Percentiles rank a stretch among this genome's conserved stretches.
These are phyloP conservation scores for Agastache rugosa DNA, from an alignment of 257 asterid species.

Conservation along the genomic window DNA sequence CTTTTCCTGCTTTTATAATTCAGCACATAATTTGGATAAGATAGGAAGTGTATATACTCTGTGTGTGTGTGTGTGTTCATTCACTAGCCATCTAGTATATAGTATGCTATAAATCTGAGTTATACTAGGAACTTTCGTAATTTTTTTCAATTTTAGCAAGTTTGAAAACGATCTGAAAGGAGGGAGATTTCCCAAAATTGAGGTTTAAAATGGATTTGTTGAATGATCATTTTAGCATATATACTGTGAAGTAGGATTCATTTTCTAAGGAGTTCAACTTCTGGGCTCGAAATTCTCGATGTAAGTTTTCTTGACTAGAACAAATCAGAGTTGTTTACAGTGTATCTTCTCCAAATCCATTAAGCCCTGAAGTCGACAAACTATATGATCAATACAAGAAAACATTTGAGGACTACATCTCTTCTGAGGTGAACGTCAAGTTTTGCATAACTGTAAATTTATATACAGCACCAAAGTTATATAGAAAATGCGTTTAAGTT, in stretches of 20 bases:
- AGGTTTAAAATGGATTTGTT: too few relatives aligned
- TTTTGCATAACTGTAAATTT: neutral
- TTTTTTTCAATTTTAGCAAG: too few relatives aligned
- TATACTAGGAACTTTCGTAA: too few relatives aligned
- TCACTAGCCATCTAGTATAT: neutral
- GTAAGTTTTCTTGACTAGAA: slow-evolving; percentile 23
- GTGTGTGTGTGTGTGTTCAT: too few relatives aligned
- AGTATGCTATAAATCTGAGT: neutral
- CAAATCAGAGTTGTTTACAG: slow-evolving; percentile 34
- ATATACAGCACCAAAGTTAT: neutral
- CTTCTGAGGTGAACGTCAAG: slow-evolving; percentile 33
- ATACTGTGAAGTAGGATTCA: neutral
- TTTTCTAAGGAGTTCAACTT: neutral
- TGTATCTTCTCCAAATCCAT: slow-evolving; percentile 14
- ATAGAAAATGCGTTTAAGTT: neutral
- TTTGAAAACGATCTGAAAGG: too few relatives aligned
- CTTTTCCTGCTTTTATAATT: slow-evolving; percentile 50
- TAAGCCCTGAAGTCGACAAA: slow-evolving; percentile 31
- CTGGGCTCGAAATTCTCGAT: neutral
- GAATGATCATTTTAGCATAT: too few relatives aligned
- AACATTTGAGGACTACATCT: slow-evolving; percentile 44
- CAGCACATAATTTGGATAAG: too few relatives aligned
- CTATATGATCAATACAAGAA: slow-evolving; percentile 37
- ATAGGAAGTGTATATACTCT: too few relatives aligned
- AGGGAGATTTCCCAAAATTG: too few relatives aligned